These are phyloP conservation scores for Teunomyces barrocoloradensis DNA, from an alignment of 805 yeast species.

Conservation along the genomic window DNA sequence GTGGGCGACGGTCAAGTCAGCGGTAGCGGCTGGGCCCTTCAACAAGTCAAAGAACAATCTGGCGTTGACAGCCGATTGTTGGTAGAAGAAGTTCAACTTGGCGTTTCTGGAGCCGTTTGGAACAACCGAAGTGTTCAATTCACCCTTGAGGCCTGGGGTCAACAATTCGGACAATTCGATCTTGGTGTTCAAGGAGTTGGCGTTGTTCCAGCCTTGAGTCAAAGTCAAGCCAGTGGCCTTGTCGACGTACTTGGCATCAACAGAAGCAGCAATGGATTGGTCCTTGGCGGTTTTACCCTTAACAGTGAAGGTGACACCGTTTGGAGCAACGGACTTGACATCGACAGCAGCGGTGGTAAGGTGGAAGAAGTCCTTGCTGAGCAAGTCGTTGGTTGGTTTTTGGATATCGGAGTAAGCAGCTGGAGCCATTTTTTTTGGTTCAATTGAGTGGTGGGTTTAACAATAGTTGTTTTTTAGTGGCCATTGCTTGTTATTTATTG, in stretches of 20 bases:
- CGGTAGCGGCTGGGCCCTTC: conserved; percentile 93
- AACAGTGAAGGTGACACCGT: conserved; percentile 91
- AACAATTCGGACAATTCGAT: conserved; percentile 87
- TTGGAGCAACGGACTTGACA: conserved; percentile 90
- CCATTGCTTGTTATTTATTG: conserved; percentile 1
- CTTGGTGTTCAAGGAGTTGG: conserved; percentile 89
- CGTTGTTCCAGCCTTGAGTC: conserved; percentile 97
- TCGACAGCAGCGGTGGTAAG: conserved; percentile 82
- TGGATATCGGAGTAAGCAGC: conserved; percentile 92
- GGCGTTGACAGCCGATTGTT: conserved; percentile 90
- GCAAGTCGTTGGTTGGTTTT: conserved; percentile 86
- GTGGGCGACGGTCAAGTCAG: conserved; percentile 92
- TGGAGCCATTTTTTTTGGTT: conserved; percentile 43
- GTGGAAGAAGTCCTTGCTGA: conserved; percentile 92
- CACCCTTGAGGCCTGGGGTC: conserved; percentile 94
- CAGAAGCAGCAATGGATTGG: conserved; percentile 78
- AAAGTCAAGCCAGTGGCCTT: conserved; percentile 87
- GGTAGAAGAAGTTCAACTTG: conserved; percentile 84
- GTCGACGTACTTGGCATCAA: conserved; percentile 92
- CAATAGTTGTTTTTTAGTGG: conserved; percentile 4
- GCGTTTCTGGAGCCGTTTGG: conserved; percentile 86
- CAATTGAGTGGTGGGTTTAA: conserved; percentile 2
- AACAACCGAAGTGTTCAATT: conserved; percentile 79
- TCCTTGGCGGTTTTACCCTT: conserved; percentile 85
- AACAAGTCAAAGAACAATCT: conserved; percentile 92